phyloP scores from a whole-genome alignment of 371 early-diverging fungal species.

The Sporodiniella umbellata region DNA sequence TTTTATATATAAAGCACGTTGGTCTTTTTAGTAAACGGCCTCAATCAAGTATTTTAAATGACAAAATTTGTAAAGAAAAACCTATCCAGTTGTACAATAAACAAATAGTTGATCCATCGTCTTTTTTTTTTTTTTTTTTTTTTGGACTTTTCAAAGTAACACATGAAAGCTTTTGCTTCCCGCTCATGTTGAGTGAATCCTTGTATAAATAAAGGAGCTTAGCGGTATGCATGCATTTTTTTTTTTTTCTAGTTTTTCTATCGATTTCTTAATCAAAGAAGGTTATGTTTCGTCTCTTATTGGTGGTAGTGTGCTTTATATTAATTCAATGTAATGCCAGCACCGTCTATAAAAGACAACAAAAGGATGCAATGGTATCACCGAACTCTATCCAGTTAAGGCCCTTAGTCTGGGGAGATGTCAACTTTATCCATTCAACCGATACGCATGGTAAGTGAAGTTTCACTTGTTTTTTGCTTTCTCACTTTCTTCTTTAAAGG shows the following conservation, averaged over 20 bases:
- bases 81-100: too few species aligned
- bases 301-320: background rate
- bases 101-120: too few species aligned
- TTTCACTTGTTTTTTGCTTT: background rate
- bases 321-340: background rate
- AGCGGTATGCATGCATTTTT: too few species aligned
- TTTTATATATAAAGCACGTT: too few species aligned
- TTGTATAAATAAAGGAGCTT: too few species aligned
- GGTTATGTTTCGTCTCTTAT: background rate
- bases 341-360: constrained; percentile 4
- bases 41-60: too few species aligned
- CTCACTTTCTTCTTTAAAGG: constrained; percentile 11
- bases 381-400: background rate
- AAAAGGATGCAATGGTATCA: constrained; percentile 8
- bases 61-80: too few species aligned
- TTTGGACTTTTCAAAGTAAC: too few species aligned
- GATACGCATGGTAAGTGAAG: constrained; percentile 36
- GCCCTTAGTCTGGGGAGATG: constrained; percentile 49
- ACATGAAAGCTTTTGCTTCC: too few species aligned
- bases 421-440: constrained; percentile 51
- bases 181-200: too few species aligned
- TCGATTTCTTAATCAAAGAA: background rate
- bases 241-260: background rate
- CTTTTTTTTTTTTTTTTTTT: too few species aligned
- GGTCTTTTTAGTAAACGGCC: too few species aligned